Conservation (phyloP, 2,329 filamentous ascomycete species). For the Talaromyces marneffei region DNA sequence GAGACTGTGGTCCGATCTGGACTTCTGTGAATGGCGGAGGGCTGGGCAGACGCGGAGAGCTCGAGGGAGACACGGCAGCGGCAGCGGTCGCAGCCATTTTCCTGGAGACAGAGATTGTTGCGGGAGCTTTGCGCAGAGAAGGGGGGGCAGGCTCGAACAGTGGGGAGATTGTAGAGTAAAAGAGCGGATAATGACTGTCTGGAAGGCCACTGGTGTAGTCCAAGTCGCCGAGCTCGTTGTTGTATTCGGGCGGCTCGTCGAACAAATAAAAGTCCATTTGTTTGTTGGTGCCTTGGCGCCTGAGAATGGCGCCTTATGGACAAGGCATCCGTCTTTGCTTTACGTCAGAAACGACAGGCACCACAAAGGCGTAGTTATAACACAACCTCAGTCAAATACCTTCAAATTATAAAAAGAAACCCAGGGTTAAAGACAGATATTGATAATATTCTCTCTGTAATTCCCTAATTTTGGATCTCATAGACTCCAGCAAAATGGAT, state of each 20-base stretch:
- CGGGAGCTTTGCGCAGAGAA: not conserved
- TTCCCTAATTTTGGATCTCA: not conserved
- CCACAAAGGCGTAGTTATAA: not conserved
- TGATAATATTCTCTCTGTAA: not conserved
- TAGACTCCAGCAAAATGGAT: slow-evolving; percentile 22
- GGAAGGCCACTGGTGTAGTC: not conserved
- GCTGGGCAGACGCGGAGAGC: slow-evolving; percentile 86
- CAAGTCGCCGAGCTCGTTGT: slow-evolving; percentile 6
- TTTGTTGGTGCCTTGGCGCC: not conserved
- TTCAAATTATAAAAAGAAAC: not conserved
- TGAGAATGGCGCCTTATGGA: slow-evolving; percentile 27
- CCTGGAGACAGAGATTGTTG: slow-evolving; percentile 14
- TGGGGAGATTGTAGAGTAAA: slow-evolving; percentile 19
- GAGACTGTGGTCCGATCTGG: slow-evolving; percentile 76
- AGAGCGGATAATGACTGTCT: slow-evolving; percentile 3
- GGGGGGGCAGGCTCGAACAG: slow-evolving; percentile 32
- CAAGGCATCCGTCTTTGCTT: slow-evolving; percentile 21
- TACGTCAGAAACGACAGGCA: not conserved
- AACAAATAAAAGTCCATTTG: slow-evolving; percentile 14
- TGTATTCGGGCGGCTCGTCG: slow-evolving; percentile 9
- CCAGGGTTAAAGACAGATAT: not conserved
- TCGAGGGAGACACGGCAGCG: slow-evolving; percentile 51
- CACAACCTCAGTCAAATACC: not conserved
- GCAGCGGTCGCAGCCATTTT: slow-evolving; percentile 33
- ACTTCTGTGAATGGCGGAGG: slow-evolving; percentile 93